Percentiles rank a stretch among this genome's conserved stretches.
Evolutionary conservation across 768 basidiomycete species (phyloP).

Genomic region (Trametes sanguinea): DNA sequence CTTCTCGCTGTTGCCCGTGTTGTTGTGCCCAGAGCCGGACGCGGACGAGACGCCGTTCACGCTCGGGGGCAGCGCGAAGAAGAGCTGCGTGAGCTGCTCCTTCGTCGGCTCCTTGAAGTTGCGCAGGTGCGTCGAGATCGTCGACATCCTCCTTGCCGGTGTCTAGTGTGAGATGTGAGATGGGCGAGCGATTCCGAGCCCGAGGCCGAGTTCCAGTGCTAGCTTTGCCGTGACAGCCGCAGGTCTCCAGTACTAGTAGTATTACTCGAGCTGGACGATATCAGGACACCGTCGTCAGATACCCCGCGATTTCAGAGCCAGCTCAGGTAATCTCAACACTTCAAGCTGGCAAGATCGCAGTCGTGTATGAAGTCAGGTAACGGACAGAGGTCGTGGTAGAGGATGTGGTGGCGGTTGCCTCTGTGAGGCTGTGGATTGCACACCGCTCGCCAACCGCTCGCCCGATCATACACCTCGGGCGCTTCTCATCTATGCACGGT

Average conservation of each 20-base stretch:
- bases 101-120: conserved; percentile 92
- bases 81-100: conserved; percentile 81
- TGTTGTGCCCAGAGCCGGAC: background rate
- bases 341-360: background rate
- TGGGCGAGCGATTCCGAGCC: background rate
- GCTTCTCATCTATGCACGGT: background rate
- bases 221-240: background rate
- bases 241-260: background rate
- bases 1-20: conserved; percentile 21
- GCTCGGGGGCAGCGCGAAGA: conserved; percentile 77
- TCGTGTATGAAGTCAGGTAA: too few relatives aligned
- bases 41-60: conserved; percentile 21
- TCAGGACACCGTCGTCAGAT: background rate
- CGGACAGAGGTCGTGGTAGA: too few relatives aligned
- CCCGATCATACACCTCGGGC: conserved; percentile 10
- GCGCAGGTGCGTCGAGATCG: conserved; percentile 84
- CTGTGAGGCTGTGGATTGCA: conserved; percentile 6
- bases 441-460: background rate
- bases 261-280: too few relatives aligned
- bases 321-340: background rate
- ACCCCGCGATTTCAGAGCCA: background rate
- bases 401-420: conserved; percentile 10
- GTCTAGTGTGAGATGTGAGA: background rate
- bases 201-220: too few relatives aligned
- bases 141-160: conserved; percentile 53